Evolutionary conservation across 768 basidiomycete genomes (phyloP), one percentile per base, ranked within the genome.

Genomic region (Chalciporus pseudorubinellus): DNA sequence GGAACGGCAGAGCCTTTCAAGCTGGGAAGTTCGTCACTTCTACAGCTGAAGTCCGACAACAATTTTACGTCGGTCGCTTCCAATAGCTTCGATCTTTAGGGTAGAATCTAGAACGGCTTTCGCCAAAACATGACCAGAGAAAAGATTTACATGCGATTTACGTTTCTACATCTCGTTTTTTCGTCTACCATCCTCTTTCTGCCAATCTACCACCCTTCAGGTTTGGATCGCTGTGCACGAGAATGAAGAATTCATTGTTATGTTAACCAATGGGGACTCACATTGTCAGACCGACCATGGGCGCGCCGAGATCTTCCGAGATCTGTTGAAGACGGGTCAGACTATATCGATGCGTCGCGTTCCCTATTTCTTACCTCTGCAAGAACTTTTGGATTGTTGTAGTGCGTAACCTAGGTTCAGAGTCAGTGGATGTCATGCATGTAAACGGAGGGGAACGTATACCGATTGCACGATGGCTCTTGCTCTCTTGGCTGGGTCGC

Each of bases 391-490:
- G 94, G 84, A 72, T 97, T 95, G 74, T 98, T 92, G 79, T 85
- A 88, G 76, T 99, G 95, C 1, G 95, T 98, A 12, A 87, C 85
- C 86, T 88, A 48, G 31, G 9, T 47, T 39, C 48, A n/a, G 46
- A 29, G 51, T 59, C 13, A 52, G 50, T 26, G n/a, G 31, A 36
- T 11, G 45, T 20, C 21, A 20, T 20, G 19, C 24, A 47, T 46
- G 50, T 36, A 26, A 22, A 42, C 20, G 20, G 16, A 8, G 59
- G 56, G 44, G n/a, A 20, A 51, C 73, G 10, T 31, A 61, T 62
- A 95, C 93, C 36, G 97, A 92, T 74, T 98, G 93, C 21, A 99
- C 97, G 60, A 98, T 95, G 8, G 97, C 95, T 44, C 85, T 84
- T 6, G 97, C 97, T 44, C 93, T 84, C 69, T 93, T 95, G 38